Conservation (phyloP, 495 filamentous ascomycete species). For the Parathielavia appendiculata region DNA sequence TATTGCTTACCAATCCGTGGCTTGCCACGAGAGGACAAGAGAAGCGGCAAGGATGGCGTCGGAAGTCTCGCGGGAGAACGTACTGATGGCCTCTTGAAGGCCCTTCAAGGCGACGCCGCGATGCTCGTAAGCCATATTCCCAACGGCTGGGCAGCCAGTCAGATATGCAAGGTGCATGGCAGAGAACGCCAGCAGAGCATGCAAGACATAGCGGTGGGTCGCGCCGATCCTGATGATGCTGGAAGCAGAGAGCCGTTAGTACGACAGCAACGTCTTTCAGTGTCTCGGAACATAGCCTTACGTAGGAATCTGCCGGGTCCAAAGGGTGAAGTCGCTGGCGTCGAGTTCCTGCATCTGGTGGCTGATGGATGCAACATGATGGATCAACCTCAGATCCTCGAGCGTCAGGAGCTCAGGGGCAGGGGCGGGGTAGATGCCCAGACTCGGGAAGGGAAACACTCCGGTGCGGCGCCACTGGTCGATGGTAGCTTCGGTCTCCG, state of each 20-base stretch:
- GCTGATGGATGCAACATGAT: slow-evolving; percentile 83
- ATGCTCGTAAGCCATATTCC: slow-evolving; percentile 81
- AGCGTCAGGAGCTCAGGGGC: slow-evolving; percentile 60
- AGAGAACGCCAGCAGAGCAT: slow-evolving; percentile 82
- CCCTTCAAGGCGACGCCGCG: slow-evolving; percentile 79
- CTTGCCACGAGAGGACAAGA: slow-evolving; percentile 91
- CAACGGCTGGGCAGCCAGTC: slow-evolving; percentile 73
- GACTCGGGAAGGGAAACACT: slow-evolving; percentile 77
- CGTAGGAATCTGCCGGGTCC: slow-evolving; percentile 89
- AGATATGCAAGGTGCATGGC: slow-evolving; percentile 87
- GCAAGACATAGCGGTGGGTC: slow-evolving; percentile 83
- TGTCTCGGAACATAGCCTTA: slow-evolving; percentile 44
- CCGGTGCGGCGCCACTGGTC: slow-evolving; percentile 80
- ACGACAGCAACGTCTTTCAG: background rate
- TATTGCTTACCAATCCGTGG: slow-evolving; percentile 82
- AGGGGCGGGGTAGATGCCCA: slow-evolving; percentile 65
- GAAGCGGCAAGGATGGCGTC: slow-evolving; percentile 92
- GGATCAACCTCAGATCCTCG: slow-evolving; percentile 79
- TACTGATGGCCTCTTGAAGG: slow-evolving; percentile 76
- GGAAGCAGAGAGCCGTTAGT: slow-evolving; percentile 29
- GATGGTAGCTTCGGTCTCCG: slow-evolving; percentile 73
- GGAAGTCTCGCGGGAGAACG: slow-evolving; percentile 79
- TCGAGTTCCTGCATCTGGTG: slow-evolving; percentile 72
- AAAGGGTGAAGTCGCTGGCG: slow-evolving; percentile 76
- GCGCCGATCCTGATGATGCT: slow-evolving; percentile 84